Base-by-base conservation (phyloP, 495 filamentous ascomycete species). In the Aspergillus egyptiacus region DNA sequence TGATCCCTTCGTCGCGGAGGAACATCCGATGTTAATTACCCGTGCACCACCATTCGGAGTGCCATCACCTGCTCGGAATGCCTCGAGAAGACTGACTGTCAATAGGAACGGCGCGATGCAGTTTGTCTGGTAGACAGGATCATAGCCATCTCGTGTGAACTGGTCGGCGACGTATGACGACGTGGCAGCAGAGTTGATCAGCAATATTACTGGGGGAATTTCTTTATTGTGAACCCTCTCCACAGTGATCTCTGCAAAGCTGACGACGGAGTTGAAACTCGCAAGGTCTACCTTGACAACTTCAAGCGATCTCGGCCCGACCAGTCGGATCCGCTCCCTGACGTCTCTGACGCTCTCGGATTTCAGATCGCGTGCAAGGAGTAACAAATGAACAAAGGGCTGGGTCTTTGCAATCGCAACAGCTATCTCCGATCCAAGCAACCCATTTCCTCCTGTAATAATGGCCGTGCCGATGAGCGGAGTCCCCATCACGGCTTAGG, bases 61-160 rank as follows among this genome's bases (percentile, higher is more conserved):
- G 28, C 66, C 66, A 45, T 64, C 64, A 23, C 65, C 65, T 13
- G 63, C 64, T 17, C 65, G 65, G 57, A 72, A 71, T 4, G 64
- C 67, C 54, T 69, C 69, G 5, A 72, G 61, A 33, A 72, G 44
- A 42, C 62, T 64, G 38, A 72, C 56, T 18, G 69, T 72, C 48
- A 70, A 57, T 43, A 70, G 55, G 49, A 72, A 67, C 13, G 66
- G 66, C 3, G 67, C 59, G 10, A 72, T 50, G 32, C 67, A 69
- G 50, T 71, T 72, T 18, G 62, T 70, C 48, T 72, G 67, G 47
- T 70, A 72, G 9, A 71, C 67, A 1, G 66, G 61, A 38, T 72
- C 67, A 49, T 63, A 63, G 17, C 67, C 67, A 47, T 69, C 67
- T 38, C 57, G 51, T 28, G 67, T 72, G 17, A 63, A 51, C 11